These are phyloP conservation scores for Pyricularia sp. DNA, from an alignment of 2,329 filamentous ascomycete species.

Conservation along the genomic window DNA sequence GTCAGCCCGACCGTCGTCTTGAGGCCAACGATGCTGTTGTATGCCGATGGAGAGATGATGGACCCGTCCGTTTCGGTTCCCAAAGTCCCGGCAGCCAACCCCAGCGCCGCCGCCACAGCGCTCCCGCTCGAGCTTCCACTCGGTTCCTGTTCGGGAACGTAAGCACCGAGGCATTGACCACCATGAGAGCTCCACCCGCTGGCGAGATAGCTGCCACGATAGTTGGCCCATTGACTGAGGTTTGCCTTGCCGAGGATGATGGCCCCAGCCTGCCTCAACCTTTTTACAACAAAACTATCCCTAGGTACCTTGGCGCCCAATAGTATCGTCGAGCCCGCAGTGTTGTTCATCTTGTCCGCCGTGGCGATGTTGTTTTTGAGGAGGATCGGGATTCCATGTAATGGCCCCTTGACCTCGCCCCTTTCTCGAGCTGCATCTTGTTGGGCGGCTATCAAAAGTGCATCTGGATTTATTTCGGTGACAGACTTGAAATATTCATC, in stretches of 20 bases:
- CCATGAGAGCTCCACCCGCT: conserved; percentile 53
- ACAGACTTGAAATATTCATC: conserved; percentile 15
- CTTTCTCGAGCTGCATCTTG: conserved; percentile 21
- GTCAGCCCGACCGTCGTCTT: conserved; percentile 55
- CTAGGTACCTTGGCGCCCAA: conserved; percentile 41
- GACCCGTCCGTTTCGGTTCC: conserved; percentile 53
- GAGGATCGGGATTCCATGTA: conserved; percentile 53
- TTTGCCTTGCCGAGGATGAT: conserved; percentile 56
- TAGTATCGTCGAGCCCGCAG: conserved; percentile 48
- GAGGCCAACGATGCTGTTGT: conserved; percentile 52
- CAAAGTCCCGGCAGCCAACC: conserved; percentile 42
- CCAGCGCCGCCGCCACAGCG: conserved; percentile 44
- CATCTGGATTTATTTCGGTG: conserved; percentile 23
- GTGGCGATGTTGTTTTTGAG: conserved; percentile 58
- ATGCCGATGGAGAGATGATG: conserved; percentile 39
- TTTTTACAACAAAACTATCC: conserved; percentile 46
- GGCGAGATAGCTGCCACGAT: conserved; percentile 36
- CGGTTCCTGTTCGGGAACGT: conserved; percentile 46
- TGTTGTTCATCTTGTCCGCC: conserved; percentile 51
- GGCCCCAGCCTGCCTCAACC: conserved; percentile 46
- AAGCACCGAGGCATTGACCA: conserved; percentile 47
- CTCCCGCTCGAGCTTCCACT: conserved; percentile 47
- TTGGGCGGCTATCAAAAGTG: conserved; percentile 19
- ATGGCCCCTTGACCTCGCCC: conserved; percentile 26
- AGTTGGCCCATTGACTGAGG: conserved; percentile 53